Evolutionary conservation across 83 land plant species (phyloP), one percentile per base, ranked within the genome.

Genomic region (Picea engelmannii): DNA sequence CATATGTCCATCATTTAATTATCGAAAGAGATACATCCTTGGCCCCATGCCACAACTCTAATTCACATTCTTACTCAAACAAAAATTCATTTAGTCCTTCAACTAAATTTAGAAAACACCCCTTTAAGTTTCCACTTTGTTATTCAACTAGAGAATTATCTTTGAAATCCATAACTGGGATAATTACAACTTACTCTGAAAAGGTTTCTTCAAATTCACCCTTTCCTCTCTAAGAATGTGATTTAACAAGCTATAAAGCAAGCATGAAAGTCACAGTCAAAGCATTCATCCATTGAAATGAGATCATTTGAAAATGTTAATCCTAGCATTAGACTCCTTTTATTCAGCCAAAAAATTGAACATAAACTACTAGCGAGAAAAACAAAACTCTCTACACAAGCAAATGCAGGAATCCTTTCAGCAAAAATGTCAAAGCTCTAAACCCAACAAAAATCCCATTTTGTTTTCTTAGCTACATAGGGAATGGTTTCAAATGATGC

Each of bases 281-380:
- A 79, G 1, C 92, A 88, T 62, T 90, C 92, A 79, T 90, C 92
- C 42, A 90, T 74, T 52, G 92, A 90, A 12, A 90, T 90, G 20
- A 90, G 86, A 74, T 90, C 92, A 68, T 90, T 90, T 42, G 92
- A 88, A 81, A 90, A 90, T 13, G 90, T 90, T 20, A 90, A 73
- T 8, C 92, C 92, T 23, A 88, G 92, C 90, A 88, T 90, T 27
- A 90, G 80, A 2, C 90, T 86, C 69, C 90, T 81, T 52, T 90
- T 90, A 81, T 88, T 90, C 64, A 90, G 63, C 88, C 90, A 83
- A 59, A 88, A 90, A 40, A 90, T 88, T 66, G 88, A 85, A 80
- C 90, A 90, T 66, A 90, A 90, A 69, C 86, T 88, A 89, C 61
- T 90, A 77, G 87, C 82, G 65, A 89, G 84, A 49, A 89, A 89